These are phyloP conservation scores for Mycena kentingensis DNA, from an alignment of 768 basidiomycete species.

Conservation along the genomic window DNA sequence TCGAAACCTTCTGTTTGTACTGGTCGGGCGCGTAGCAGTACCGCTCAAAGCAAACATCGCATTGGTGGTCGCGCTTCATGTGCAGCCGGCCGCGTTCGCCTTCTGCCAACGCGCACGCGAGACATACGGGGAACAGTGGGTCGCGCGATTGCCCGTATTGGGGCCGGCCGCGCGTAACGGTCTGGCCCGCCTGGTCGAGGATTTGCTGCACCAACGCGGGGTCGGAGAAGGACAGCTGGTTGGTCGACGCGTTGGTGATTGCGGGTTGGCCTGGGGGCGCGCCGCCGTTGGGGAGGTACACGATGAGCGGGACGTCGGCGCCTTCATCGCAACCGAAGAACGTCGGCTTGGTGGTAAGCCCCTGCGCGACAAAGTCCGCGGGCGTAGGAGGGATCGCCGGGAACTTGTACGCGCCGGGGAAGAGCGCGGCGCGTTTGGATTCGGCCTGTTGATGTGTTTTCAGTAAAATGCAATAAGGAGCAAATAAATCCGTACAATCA, in stretches of 20 bases:
- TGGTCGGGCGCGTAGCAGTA: conserved; percentile 32
- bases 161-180: conserved; percentile 45
- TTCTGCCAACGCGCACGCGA: conserved; percentile 55
- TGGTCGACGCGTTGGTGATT: conserved; percentile 46
- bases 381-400: conserved; percentile 30
- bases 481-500: conserved; percentile 8
- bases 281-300: conserved; percentile 60
- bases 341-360: conserved; percentile 41
- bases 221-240: conserved; percentile 39
- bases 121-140: conserved; percentile 47
- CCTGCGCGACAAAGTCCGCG: conserved; percentile 36
- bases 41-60: conserved; percentile 31
- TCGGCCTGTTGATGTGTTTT: conserved; percentile 10
- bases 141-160: conserved; percentile 30
- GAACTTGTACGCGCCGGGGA: conserved; percentile 33
- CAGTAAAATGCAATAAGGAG: not conserved
- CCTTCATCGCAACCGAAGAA: conserved; percentile 48
- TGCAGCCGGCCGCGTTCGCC: conserved; percentile 37
- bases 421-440: conserved; percentile 14
- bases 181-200: conserved; percentile 46
- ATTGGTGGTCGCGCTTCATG: conserved; percentile 29
- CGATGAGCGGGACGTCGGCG: conserved; percentile 45
- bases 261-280: conserved; percentile 35
- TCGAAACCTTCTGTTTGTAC: not conserved
- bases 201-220: conserved; percentile 40